phyloP scores from a whole-genome alignment of 2,329 filamentous ascomycete species.

The Lecanicillium sp. region DNA sequence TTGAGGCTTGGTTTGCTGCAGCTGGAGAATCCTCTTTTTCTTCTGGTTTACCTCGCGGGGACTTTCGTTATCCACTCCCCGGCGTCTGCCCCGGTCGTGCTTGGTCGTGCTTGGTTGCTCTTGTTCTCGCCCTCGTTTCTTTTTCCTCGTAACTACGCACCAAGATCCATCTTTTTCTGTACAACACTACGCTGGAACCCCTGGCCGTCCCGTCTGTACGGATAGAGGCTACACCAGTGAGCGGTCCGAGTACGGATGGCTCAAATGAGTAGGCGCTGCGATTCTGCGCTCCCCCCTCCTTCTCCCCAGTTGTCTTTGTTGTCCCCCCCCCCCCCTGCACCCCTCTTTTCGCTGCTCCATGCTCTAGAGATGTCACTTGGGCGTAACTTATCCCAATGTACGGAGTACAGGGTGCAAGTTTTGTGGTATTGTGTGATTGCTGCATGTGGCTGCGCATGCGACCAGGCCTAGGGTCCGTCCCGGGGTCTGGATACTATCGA shows the following conservation, averaged over 20 bases:
- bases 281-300: not conserved
- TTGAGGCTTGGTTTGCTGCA: constrained; percentile 8
- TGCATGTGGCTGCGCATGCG: too few species aligned
- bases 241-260: not conserved
- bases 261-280: not conserved
- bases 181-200: not conserved
- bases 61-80: constrained; percentile 1
- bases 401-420: too few species aligned
- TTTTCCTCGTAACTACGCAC: not conserved
- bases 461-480: too few species aligned
- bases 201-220: not conserved
- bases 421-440: too few species aligned
- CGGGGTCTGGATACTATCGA: not conserved
- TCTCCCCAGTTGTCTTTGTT: not conserved
- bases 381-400: not conserved
- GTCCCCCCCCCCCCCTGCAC: too few species aligned
- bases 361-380: not conserved
- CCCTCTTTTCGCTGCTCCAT: not conserved
- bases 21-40: not conserved
- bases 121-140: not conserved
- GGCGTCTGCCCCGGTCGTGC: not conserved
- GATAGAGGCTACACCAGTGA: not conserved
- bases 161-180: not conserved
- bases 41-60: not conserved
- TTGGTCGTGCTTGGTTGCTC: not conserved